Conservation (phyloP, 2,329 filamentous ascomycete genomes). For the Fusarium succisae region DNA sequence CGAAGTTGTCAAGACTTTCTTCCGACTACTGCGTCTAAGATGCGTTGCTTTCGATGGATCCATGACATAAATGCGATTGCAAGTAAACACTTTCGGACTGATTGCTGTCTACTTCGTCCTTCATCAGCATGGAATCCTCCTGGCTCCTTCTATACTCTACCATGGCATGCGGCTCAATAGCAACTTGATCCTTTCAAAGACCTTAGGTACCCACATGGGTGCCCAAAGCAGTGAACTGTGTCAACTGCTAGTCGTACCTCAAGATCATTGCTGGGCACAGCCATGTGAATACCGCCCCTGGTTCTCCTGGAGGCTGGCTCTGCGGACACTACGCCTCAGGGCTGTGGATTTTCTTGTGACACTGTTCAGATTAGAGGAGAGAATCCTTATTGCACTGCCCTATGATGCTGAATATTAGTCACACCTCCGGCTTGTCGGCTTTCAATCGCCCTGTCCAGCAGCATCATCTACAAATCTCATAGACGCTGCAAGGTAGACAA, state of each 20-base stretch:
- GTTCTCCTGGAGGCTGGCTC: not conserved
- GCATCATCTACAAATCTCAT: not conserved
- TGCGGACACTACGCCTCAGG: not conserved
- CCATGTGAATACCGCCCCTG: not conserved
- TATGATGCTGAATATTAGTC: not conserved
- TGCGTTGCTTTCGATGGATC: not conserved
- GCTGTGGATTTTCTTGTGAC: not conserved
- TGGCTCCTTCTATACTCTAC: slow-evolving; percentile 18
- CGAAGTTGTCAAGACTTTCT: not conserved
- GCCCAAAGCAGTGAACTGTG: not conserved
- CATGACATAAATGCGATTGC: not conserved
- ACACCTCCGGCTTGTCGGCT: not conserved
- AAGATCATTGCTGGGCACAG: not conserved
- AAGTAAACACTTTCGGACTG: not conserved
- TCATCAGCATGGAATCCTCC: not conserved
- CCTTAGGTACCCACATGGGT: slow-evolving; percentile 14
- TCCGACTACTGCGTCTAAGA: not conserved
- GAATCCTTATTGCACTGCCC: not conserved
- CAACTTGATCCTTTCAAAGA: not conserved
- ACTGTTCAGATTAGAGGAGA: not conserved
- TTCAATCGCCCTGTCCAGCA: not conserved
- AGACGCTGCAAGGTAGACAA: not conserved
- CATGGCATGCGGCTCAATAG: slow-evolving; percentile 21
- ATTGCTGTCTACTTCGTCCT: not conserved
- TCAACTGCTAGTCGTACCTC: not conserved